These are phyloP conservation scores for Cryptosporidium felis DNA, from an alignment of 169 alveolate species.

Conservation along the genomic window DNA sequence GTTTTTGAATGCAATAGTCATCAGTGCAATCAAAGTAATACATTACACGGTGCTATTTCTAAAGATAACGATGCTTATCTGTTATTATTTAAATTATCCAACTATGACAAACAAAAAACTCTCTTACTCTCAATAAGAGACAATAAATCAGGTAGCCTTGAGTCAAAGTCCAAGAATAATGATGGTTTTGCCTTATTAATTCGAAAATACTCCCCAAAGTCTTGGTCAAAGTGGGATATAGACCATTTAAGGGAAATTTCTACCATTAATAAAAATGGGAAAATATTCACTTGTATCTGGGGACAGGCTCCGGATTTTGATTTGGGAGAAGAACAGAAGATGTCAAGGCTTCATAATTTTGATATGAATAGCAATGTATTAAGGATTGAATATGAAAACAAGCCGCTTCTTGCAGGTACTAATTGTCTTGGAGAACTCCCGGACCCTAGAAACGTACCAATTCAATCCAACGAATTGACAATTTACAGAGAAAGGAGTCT, in stretches of 20 bases:
- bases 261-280: not conserved
- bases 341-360: not conserved
- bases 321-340: not conserved
- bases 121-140: not conserved
- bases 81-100: conserved; percentile 4
- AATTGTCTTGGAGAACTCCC: not conserved
- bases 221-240: conserved; percentile 30
- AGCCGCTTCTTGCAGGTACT: conserved; percentile 1
- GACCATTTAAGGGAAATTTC: conserved; percentile 1
- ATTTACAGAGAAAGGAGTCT: conserved; percentile 32
- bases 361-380: not conserved
- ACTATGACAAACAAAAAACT: conserved; percentile 1
- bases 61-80: conserved; percentile 44
- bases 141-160: not conserved
- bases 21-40: no score
- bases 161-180: not conserved
- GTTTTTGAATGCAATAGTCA: no score
- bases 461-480: conserved; percentile 14
- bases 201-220: conserved; percentile 17
- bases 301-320: not conserved
- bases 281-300: not conserved
- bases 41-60: not conserved
- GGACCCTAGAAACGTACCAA: not conserved
- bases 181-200: not conserved
- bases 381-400: conserved; percentile 25